A percentile compares a stretch with the other conserved stretches of the same genome.
These are phyloP conservation scores for Dendrocalamus latiflorus DNA, from an alignment of 202 grass and related monocot species.

Conservation along the genomic window DNA sequence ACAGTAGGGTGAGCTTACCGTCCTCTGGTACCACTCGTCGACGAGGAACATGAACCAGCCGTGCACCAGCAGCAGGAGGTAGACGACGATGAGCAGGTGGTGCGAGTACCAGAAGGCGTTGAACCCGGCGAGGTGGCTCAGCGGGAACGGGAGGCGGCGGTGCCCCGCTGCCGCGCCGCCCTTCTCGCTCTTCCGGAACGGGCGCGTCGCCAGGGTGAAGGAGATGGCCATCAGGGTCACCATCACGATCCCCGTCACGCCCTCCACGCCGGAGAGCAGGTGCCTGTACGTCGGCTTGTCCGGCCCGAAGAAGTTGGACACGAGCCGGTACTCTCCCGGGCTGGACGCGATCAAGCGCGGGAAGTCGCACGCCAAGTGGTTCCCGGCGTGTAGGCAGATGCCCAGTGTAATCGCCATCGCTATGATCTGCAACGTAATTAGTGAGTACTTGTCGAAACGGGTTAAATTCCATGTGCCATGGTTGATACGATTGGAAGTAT, in stretches of 20 bases:
- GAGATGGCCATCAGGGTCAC: constrained; percentile 84
- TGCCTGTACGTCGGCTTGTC: constrained; percentile 54
- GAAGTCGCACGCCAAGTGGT: constrained; percentile 95
- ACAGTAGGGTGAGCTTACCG: constrained; percentile 46
- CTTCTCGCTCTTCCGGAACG: constrained; percentile 78
- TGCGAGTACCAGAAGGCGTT: constrained; percentile 99
- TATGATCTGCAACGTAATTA: constrained; percentile 57
- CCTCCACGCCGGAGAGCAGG: too few species aligned
- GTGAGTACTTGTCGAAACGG: not conserved
- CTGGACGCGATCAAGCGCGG: constrained; percentile 63
- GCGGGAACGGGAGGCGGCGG: constrained; percentile 54
- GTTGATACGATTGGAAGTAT: too few species aligned
- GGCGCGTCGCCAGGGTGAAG: constrained; percentile 89
- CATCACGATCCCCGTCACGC: constrained; percentile 79
- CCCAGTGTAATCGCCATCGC: constrained; percentile 90
- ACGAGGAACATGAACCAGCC: constrained; percentile 90
- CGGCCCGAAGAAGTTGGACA: constrained; percentile 54
- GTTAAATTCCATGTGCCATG: not conserved
- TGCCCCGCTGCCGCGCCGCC: too few species aligned
- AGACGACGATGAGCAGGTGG: constrained; percentile 85
- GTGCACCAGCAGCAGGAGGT: constrained; percentile 65
- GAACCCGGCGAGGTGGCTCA: constrained; percentile 84
- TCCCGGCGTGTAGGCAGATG: constrained; percentile 86
- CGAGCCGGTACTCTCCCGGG: constrained; percentile 53
- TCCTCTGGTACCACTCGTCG: constrained; percentile 56